Percentiles rank a stretch among this genome's conserved stretches.
phyloP scores from a whole-genome alignment of 148 eudicot genomes.

The Fallopia convolvulus region DNA sequence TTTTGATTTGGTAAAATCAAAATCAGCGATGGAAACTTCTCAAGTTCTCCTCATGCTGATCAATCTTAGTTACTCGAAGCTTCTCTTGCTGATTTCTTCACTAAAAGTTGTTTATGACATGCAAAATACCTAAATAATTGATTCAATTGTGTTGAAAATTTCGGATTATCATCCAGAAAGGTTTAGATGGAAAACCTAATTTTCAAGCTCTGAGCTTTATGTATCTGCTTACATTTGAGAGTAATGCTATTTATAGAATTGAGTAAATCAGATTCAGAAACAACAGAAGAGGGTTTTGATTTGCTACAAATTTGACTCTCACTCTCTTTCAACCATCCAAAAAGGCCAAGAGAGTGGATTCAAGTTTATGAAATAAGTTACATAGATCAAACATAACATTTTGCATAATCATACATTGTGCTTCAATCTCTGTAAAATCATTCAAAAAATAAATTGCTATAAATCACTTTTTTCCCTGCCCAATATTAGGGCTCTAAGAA shows the following conservation, averaged over 20 bases:
- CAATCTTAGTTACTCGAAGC: neutral
- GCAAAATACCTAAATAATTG: neutral
- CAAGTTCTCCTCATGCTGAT: neutral
- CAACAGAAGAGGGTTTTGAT: neutral
- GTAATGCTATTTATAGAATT: neutral
- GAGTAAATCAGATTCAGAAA: neutral
- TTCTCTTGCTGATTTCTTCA: neutral
- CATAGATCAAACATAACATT: slow-evolving; percentile 5
- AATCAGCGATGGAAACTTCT: neutral
- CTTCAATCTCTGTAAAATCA: neutral
- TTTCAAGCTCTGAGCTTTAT: neutral
- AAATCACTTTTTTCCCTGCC: neutral
- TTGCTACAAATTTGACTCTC: neutral
- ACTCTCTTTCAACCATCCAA: neutral
- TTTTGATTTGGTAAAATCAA: neutral
- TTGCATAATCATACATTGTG: slow-evolving; percentile 4
- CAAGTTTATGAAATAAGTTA: neutral
- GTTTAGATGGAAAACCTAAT: neutral
- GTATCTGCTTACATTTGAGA: neutral
- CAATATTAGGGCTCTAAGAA: slow-evolving; percentile 4
- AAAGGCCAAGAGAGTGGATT: neutral
- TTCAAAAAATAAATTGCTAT: neutral
- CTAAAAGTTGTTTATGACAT: neutral
- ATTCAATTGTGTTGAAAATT: neutral
- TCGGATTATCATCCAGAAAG: neutral